Percentiles rank a stretch among this genome's conserved stretches.
Evolutionary conservation across 1,284 basidiomycete species (phyloP).

Genomic region (Thelephora terrestris): DNA sequence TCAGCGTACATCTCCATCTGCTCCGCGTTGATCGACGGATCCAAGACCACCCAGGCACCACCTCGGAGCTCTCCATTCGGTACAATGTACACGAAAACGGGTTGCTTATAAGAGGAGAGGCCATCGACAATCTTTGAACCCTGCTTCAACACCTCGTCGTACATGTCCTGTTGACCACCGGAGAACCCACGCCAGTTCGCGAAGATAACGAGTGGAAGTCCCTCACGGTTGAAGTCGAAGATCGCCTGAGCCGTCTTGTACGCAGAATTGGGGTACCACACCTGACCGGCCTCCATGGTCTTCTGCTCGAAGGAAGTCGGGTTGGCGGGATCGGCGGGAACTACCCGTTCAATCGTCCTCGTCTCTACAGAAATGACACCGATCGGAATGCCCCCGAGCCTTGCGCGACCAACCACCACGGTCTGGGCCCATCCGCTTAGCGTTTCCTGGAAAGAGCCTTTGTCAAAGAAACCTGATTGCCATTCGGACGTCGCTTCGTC

Average conservation of each 20-base stretch:
- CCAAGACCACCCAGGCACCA: conserved; percentile 98
- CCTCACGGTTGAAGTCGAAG: conserved; percentile 97
- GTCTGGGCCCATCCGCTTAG: conserved; percentile 97
- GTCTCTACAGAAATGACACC: conserved; percentile 99
- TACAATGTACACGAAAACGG: conserved; percentile 98
- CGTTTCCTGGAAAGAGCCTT: conserved; percentile 93
- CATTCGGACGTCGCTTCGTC: conserved; percentile 76
- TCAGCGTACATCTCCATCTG: conserved; percentile 99
- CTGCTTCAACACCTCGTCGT: conserved; percentile 89
- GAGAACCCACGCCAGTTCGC: conserved; percentile 99
- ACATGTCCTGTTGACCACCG: conserved; percentile 98
- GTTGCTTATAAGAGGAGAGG: conserved; percentile 92
- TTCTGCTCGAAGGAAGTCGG: conserved; percentile 94
- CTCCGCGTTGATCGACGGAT: conserved; percentile 92
- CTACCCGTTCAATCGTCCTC: conserved; percentile 92
- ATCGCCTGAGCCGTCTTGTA: conserved; percentile 99
- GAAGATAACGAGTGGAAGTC: conserved; percentile 94
- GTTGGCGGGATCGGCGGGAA: conserved; percentile 99
- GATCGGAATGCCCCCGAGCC: conserved; percentile 94
- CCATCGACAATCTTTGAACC: conserved; percentile 98
- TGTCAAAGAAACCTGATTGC: conserved; percentile 93
- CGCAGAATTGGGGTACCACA: conserved; percentile 99
- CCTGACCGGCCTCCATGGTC: conserved; percentile 99
- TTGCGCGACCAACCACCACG: conserved; percentile 93
- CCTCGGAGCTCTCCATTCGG: conserved; percentile 98